phyloP scores from a whole-genome alignment of 2,329 filamentous ascomycete species.

The Rhinocladiella mackenziei region DNA sequence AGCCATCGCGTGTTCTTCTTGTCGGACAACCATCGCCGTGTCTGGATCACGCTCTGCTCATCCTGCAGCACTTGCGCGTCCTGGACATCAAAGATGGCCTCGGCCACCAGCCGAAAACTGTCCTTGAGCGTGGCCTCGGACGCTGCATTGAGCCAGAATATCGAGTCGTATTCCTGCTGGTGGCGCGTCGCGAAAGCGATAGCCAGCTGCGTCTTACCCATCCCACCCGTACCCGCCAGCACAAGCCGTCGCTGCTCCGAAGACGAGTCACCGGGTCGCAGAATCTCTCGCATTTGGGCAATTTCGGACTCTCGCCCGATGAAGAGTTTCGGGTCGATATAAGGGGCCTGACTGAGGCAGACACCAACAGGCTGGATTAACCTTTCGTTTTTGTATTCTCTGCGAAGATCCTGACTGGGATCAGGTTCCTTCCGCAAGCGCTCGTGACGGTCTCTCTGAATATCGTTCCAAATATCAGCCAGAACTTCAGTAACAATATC shows the following conservation, averaged over 20 bases:
- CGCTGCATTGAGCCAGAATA: constrained; percentile 45
- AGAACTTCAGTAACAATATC: too few relatives aligned
- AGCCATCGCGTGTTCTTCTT: constrained; percentile 29
- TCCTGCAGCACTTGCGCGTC: background rate
- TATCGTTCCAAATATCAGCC: too few relatives aligned
- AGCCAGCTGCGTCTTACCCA: constrained; percentile 46
- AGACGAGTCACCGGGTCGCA: background rate
- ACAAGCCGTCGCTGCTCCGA: constrained; percentile 15
- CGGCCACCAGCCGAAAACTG: constrained; percentile 23
- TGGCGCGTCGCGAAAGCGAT: constrained; percentile 37
- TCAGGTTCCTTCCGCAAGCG: too few relatives aligned
- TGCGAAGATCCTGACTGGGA: too few relatives aligned
- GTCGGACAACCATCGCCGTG: constrained; percentile 17
- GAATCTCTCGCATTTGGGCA: background rate
- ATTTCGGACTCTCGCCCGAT: constrained; percentile 2
- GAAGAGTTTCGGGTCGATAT: background rate
- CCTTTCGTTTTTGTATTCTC: too few relatives aligned
- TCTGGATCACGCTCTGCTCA: constrained; percentile 5
- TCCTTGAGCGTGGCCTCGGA: constrained; percentile 37
- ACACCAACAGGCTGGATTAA: background rate
- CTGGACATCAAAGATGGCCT: background rate
- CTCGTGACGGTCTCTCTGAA: too few relatives aligned
- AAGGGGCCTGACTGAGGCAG: constrained; percentile 2
- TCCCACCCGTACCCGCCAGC: constrained; percentile 43
- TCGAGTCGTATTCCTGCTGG: constrained; percentile 37